phyloP scores from a whole-genome alignment of 139 green algal genomes.

The Yamagishiella unicocca region DNA sequence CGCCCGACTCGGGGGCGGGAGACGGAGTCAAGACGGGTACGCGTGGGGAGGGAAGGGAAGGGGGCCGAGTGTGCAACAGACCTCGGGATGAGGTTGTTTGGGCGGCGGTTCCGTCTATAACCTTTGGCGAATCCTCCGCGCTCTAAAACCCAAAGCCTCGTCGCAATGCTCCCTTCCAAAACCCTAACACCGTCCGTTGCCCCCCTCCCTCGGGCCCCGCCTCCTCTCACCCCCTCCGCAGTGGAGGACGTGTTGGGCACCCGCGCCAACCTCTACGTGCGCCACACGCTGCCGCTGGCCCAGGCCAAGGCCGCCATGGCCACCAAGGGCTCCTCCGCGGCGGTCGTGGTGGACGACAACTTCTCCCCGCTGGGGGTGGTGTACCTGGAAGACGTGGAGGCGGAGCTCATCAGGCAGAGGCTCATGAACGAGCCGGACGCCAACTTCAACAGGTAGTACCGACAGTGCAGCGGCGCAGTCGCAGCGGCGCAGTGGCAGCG shows the following conservation, averaged over 20 bases:
- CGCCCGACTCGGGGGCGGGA: neutral
- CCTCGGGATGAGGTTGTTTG: no score
- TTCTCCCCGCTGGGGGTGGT: conserved; percentile 67
- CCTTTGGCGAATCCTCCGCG: no score
- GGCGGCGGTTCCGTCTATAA: no score
- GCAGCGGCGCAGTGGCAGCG: no score
- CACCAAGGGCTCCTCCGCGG: conserved; percentile 34
- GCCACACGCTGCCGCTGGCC: conserved; percentile 68
- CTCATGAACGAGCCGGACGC: conserved; percentile 48
- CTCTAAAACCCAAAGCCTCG: no score
- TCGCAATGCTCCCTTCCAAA: no score
- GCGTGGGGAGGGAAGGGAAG: neutral
- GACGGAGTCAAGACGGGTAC: conserved; percentile 43
- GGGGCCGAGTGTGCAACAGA: no score
- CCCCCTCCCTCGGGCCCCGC: neutral
- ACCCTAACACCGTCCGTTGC: neutral
- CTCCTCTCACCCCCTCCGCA: conserved; percentile 12
- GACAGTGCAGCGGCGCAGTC: no score
- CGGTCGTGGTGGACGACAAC: conserved; percentile 74
- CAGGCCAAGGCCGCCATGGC: conserved; percentile 66
- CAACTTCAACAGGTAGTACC: conserved; percentile 59
- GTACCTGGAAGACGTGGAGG: conserved; percentile 70
- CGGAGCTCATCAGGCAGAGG: conserved; percentile 58
- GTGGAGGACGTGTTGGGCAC: conserved; percentile 66
- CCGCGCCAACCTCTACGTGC: conserved; percentile 66